phyloP scores from a whole-genome alignment of 495 filamentous ascomycete species.

The Penicillium paxilli region DNA sequence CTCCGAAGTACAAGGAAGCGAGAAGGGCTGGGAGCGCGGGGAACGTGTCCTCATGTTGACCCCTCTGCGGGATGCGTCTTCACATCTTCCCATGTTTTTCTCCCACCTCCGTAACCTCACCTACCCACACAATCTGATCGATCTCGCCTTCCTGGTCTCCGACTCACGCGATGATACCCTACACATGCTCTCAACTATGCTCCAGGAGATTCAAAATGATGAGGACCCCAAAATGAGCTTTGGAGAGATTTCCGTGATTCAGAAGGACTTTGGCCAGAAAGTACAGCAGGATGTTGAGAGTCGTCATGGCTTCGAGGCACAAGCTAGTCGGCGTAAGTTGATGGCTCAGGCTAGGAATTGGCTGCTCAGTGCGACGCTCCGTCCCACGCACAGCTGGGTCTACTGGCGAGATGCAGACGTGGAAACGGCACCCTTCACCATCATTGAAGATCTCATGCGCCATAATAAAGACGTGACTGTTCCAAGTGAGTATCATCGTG shows the following conservation, averaged over 20 bases:
- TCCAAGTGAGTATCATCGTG: slow-evolving; percentile 72
- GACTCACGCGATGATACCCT: slow-evolving; percentile 94
- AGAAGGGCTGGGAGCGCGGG: slow-evolving; percentile 89
- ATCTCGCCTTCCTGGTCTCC: slow-evolving; percentile 94
- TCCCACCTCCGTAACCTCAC: slow-evolving; percentile 93
- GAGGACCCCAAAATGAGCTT: slow-evolving; percentile 76
- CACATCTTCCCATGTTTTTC: slow-evolving; percentile 98
- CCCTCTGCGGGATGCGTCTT: slow-evolving; percentile 88
- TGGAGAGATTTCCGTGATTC: slow-evolving; percentile 95
- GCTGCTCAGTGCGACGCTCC: slow-evolving; percentile 88
- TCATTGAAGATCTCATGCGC: slow-evolving; percentile 96
- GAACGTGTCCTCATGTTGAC: slow-evolving; percentile 96
- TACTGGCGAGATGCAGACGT: slow-evolving; percentile 99
- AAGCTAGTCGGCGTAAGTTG: slow-evolving; percentile 87
- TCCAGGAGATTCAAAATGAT: slow-evolving; percentile 79
- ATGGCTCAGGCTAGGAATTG: slow-evolving; percentile 99
- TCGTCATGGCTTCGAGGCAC: slow-evolving; percentile 95
- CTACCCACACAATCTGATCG: slow-evolving; percentile 94
- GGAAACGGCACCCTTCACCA: slow-evolving; percentile 92
- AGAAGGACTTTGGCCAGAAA: slow-evolving; percentile 98
- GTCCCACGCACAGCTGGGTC: slow-evolving; percentile 97
- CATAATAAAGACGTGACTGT: slow-evolving; percentile 99
- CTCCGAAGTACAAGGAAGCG: slow-evolving; percentile 82
- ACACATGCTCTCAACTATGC: slow-evolving; percentile 66
- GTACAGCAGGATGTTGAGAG: slow-evolving; percentile 98